These are phyloP conservation scores for Erysimum cheiri DNA, from an alignment of 441 rosid genomes.

Conservation along the genomic window DNA sequence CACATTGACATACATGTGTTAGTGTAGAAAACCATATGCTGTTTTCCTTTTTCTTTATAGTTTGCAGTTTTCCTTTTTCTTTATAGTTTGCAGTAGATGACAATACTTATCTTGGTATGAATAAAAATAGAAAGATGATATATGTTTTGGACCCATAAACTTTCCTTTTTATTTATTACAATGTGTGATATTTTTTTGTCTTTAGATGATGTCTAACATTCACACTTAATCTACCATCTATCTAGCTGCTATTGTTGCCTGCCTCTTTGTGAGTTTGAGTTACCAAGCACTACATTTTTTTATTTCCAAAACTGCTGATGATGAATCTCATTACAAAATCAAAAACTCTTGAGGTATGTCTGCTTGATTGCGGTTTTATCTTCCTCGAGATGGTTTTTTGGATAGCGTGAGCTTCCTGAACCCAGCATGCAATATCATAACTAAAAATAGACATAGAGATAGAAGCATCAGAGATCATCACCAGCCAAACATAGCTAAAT, in stretches of 20 bases:
- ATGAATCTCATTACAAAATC: conserved; percentile 21
- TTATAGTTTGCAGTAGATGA: background rate
- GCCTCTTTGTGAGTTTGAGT: background rate
- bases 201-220: conserved; percentile 13
- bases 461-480: conserved; percentile 9
- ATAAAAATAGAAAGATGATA: background rate
- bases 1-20: background rate
- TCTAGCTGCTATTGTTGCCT: conserved; percentile 1
- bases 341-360: background rate
- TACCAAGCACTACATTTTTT: background rate
- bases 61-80: background rate
- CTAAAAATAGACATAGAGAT: conserved; percentile 44
- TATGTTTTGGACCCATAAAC: background rate
- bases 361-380: conserved; percentile 31
- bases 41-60: background rate
- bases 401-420: conserved; percentile 75
- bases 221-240: conserved; percentile 29
- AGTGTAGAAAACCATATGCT: background rate
- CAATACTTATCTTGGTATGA: background rate
- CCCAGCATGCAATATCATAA: conserved; percentile 78
- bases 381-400: conserved; percentile 56
- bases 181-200: background rate
- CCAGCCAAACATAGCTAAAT: background rate
- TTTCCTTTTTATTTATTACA: too few relatives aligned
- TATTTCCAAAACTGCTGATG: conserved; percentile 31